phyloP scores from a whole-genome alignment of 352 stramenopile species.

The Bremia lactucae region DNA sequence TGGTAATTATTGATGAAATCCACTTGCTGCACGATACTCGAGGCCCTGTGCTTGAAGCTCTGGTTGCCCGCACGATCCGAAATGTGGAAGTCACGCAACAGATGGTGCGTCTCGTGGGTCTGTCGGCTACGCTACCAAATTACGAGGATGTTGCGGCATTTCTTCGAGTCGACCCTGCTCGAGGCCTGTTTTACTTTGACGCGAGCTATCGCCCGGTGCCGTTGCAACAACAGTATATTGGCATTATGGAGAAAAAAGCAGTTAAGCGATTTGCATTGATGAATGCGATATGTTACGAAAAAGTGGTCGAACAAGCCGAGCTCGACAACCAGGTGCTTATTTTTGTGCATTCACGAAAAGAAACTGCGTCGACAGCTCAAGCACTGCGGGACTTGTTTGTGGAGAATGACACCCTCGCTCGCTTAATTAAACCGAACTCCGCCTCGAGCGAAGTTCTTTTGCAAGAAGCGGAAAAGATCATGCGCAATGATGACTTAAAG shows the following conservation, averaged over 20 bases:
- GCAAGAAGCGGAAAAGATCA: constrained; percentile 86
- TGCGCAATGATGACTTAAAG: constrained; percentile 96
- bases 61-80: constrained; percentile 95
- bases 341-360: constrained; percentile 98
- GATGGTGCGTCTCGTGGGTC: constrained; percentile 93
- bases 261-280: constrained; percentile 98
- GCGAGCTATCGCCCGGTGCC: constrained; percentile 97
- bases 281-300: constrained; percentile 99
- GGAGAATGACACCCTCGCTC: constrained; percentile 90
- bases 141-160: constrained; percentile 99
- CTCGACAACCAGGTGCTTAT: constrained; percentile 97
- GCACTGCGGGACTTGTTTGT: constrained; percentile 93
- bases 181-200: constrained; percentile 99
- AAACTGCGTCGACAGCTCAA: constrained; percentile 95
- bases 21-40: constrained; percentile 98
- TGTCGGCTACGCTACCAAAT: constrained; percentile 98
- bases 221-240: constrained; percentile 99
- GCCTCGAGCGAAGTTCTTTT: constrained; percentile 88
- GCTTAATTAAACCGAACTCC: constrained; percentile 84
- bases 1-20: constrained; percentile 99
- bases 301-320: constrained; percentile 90
- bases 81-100: constrained; percentile 97
- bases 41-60: constrained; percentile 95
- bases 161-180: constrained; percentile 93
- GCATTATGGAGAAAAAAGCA: constrained; percentile 98